Percentiles rank a stretch among this genome's conserved stretches.
Conservation (phyloP, 306 rosid species). For the Citrullus mucosospermus region DNA sequence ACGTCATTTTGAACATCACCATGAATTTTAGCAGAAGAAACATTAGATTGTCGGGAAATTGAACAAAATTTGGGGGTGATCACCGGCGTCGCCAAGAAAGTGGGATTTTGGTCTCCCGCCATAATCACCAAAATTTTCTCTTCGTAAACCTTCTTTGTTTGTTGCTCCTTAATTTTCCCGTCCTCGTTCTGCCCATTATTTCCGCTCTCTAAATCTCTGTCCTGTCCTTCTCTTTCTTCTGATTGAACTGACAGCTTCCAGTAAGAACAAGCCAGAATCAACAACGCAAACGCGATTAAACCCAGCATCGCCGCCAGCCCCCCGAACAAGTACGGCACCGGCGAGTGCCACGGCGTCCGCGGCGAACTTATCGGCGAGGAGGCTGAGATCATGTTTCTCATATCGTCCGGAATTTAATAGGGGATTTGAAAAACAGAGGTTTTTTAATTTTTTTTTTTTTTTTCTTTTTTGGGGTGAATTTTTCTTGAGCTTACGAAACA, state of each 20-base stretch:
- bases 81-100: conserved; percentile 68
- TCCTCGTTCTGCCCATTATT: not conserved
- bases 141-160: conserved; percentile 32
- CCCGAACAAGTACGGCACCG: conserved; percentile 79
- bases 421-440: not conserved
- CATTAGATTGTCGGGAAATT: not conserved
- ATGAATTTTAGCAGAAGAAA: not conserved
- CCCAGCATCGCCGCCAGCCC: conserved; percentile 82
- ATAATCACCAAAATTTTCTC: conserved; percentile 72
- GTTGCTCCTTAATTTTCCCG: conserved; percentile 15
- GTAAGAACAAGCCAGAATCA: conserved; percentile 72
- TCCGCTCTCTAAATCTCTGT: conserved; percentile 29
- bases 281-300: conserved; percentile 56
- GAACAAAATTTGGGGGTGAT: conserved; percentile 14
- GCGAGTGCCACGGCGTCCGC: conserved; percentile 72
- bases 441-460: not conserved
- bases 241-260: conserved; percentile 32
- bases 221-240: conserved; percentile 14
- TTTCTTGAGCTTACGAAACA: not conserved
- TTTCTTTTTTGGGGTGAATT: not conserved
- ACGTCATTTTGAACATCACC: not conserved
- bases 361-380: not conserved
- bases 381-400: conserved; percentile 25
- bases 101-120: conserved; percentile 78
- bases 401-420: not conserved